These are phyloP conservation scores for Petunia axillaris DNA, from an alignment of 257 asterid species.

Conservation along the genomic window DNA sequence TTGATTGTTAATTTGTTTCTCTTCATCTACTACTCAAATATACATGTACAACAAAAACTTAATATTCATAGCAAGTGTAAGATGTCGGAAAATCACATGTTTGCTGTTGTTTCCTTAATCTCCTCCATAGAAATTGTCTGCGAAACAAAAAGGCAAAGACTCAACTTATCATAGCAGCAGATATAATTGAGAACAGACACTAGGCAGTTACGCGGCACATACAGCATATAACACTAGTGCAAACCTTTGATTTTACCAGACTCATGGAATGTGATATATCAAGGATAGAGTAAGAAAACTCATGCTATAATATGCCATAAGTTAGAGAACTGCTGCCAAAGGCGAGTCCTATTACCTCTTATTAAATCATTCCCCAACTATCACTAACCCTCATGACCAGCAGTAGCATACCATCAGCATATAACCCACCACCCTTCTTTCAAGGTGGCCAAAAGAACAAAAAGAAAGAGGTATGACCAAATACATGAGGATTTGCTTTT, in stretches of 20 bases:
- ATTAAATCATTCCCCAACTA: not conserved
- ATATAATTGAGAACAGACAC: not conserved
- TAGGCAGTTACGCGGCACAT: not conserved
- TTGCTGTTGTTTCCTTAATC: constrained; percentile 81
- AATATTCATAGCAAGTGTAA: not conserved
- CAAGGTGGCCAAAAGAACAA: not conserved
- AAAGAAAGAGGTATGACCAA: not conserved
- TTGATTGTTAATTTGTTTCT: not conserved
- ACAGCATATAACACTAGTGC: not conserved
- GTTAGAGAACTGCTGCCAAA: not conserved
- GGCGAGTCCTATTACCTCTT: not conserved
- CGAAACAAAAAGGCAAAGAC: constrained; percentile 30
- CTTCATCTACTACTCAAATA: constrained; percentile 21
- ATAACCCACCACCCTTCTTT: not conserved
- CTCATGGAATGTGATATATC: not conserved
- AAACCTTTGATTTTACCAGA: not conserved
- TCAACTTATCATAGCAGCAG: not conserved
- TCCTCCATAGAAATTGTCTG: constrained; percentile 76
- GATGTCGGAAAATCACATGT: constrained; percentile 51
- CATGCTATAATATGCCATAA: not conserved
- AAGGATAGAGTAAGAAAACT: not conserved
- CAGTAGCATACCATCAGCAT: not conserved
- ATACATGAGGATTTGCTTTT: not conserved
- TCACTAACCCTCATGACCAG: not conserved
- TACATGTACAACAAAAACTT: constrained; percentile 19